phyloP scores from a whole-genome alignment of 2,329 filamentous ascomycete species.

The Colletotrichum musae region DNA sequence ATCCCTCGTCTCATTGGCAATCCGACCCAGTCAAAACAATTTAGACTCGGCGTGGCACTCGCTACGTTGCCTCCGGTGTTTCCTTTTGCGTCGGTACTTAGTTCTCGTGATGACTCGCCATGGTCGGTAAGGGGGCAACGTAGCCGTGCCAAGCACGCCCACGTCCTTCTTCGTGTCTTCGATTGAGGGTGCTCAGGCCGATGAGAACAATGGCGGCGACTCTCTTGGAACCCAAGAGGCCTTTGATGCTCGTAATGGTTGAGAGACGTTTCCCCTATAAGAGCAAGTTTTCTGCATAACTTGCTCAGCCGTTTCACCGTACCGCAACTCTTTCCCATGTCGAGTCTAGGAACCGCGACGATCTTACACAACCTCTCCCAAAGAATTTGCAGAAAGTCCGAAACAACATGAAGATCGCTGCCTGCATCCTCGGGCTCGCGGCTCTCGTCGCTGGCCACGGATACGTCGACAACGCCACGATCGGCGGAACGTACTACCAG shows the following conservation, averaged over 20 bases:
- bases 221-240: background rate
- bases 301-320: slow-evolving; percentile 2
- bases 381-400: background rate
- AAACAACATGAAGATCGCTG: slow-evolving; percentile 25
- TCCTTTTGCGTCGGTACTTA: slow-evolving; percentile 12
- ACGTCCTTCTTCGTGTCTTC: slow-evolving; percentile 3
- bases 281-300: slow-evolving; percentile 12
- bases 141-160: slow-evolving; percentile 9
- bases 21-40: background rate
- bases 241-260: background rate
- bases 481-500: slow-evolving; percentile 56
- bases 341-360: background rate
- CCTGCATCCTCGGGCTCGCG: slow-evolving; percentile 46
- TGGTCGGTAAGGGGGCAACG: slow-evolving; percentile 5
- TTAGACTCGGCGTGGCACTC: slow-evolving; percentile 23
- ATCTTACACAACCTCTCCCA: background rate
- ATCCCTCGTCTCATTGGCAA: slow-evolving; percentile 10
- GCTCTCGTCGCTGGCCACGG: slow-evolving; percentile 64
- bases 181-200: background rate
- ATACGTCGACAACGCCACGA: slow-evolving; percentile 61
- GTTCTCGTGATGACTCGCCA: slow-evolving; percentile 24
- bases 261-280: slow-evolving; percentile 8
- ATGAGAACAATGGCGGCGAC: background rate
- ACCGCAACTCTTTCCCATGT: background rate
- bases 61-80: slow-evolving; percentile 36